These are phyloP conservation scores for Melastoma candidum DNA, from an alignment of 441 rosid genomes.

Conservation along the genomic window DNA sequence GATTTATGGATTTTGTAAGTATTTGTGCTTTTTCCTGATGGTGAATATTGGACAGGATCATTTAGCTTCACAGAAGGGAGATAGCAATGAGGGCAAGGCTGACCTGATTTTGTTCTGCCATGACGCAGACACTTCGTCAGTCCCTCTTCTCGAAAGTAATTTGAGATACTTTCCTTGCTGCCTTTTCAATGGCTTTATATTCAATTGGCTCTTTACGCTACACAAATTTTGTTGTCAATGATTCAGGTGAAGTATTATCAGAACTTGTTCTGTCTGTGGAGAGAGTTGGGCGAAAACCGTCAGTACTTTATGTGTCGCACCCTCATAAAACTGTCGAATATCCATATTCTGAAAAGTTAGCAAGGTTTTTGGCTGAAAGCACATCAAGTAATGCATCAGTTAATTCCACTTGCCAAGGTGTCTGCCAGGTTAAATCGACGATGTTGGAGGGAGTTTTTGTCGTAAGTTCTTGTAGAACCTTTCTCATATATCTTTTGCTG, in stretches of 20 bases:
- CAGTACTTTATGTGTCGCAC: conserved; percentile 71
- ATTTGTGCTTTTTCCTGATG: neutral
- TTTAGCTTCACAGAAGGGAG: conserved; percentile 52
- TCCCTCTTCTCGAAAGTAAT: too few relatives aligned
- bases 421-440: conserved; percentile 77
- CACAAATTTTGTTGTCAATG: conserved; percentile 8
- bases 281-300: conserved; percentile 49
- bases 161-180: too few relatives aligned
- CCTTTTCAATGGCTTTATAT: too few relatives aligned
- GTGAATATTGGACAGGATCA: conserved; percentile 39
- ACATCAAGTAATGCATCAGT: conserved; percentile 31
- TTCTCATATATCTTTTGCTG: neutral
- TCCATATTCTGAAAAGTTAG: conserved; percentile 48
- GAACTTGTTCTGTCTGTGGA: conserved; percentile 61
- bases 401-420: conserved; percentile 51
- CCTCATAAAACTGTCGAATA: conserved; percentile 44
- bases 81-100: conserved; percentile 45
- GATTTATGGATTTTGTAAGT: conserved; percentile 1
- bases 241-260: conserved; percentile 54
- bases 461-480: conserved; percentile 39
- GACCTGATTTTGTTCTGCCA: conserved; percentile 70
- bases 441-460: conserved; percentile 84
- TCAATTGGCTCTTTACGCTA: neutral
- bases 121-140: conserved; percentile 29
- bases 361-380: conserved; percentile 75